phyloP scores from a whole-genome alignment of 140 eudicot genomes.

The Anethum foeniculum region DNA sequence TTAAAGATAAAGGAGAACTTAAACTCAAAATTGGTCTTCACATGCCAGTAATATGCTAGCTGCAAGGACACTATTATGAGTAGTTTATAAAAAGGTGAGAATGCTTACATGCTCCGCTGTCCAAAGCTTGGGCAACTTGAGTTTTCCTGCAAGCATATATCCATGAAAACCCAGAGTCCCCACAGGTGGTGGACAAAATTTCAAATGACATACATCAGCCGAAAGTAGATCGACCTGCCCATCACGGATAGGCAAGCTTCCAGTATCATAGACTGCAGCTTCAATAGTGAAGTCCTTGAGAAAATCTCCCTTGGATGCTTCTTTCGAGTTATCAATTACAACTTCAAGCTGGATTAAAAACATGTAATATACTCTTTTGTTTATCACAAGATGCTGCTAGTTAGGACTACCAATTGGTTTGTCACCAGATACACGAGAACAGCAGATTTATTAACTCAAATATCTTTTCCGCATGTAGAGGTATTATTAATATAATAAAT shows the following conservation, averaged over 20 bases:
- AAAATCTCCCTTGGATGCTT: slow-evolving; percentile 31
- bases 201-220: slow-evolving; percentile 45
- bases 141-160: slow-evolving; percentile 49
- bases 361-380: neutral
- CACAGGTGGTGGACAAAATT: slow-evolving; percentile 35
- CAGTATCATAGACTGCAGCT: slow-evolving; percentile 62
- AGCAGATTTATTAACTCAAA: neutral
- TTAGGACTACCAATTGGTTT: neutral
- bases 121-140: slow-evolving; percentile 83
- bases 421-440: neutral
- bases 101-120: slow-evolving; percentile 73
- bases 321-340: slow-evolving; percentile 49
- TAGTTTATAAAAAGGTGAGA: slow-evolving; percentile 4
- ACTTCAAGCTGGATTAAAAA: slow-evolving; percentile 68
- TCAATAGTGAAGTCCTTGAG: slow-evolving; percentile 51
- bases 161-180: slow-evolving; percentile 62
- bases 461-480: neutral
- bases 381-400: neutral
- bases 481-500: neutral
- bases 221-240: slow-evolving; percentile 40
- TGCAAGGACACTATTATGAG: neutral
- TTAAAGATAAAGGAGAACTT: neutral
- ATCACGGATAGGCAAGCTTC: slow-evolving; percentile 27
- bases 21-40: neutral
- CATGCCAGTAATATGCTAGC: neutral